Base-by-base conservation (phyloP, 2,329 filamentous ascomycete species). In the Talaromyces pinophilus region DNA sequence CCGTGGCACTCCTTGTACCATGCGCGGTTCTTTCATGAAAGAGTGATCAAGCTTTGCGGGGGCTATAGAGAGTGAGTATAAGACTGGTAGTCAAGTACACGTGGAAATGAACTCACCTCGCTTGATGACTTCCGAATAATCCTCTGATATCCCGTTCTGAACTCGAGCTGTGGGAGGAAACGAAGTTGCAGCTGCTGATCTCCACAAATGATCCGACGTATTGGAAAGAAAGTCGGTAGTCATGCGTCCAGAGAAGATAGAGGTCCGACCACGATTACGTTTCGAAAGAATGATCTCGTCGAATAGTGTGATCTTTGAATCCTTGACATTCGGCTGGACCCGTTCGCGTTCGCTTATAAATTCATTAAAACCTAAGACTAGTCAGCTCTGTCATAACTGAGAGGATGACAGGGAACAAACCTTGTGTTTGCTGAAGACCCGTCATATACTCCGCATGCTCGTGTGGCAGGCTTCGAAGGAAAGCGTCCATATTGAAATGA, bases 21-120 rank as follows among this genome's bases (percentile, higher is more conserved):
- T 88, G 66, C 93, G 87, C 35, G 93, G 93, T 79, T 97, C 93
- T 76, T 92, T 92, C 92, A 98, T 97, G 57, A 97, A 82, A 15
- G 88, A 86, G 3, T 90, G 86, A 73, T 99, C 95, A 10, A 99
- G 85, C 74, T 92, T 93, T 7, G 92, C 88, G 5, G 95, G 95
- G 83, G 78, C 64, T 68, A 54, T 35, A n/a, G 1, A 25, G 15
- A 60, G 35, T 68, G 40, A 68, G 52, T 35, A 48, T 19, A 62
- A 52, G 11, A 17, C 19, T 28, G 33, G 3, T 30, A 15, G 30
- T n/a, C 35, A 55, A 35, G 13, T 48, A 15, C 40, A 59, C 25
- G 50, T 13, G 7, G 30, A 55, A 48, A 59, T 3, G 6, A 17
- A 74, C 80, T 71, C 72, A 84, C 83, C 82, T 78, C 84, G 75